Evolutionary conservation across 148 eudicot genomes (phyloP).

Genomic region (Camellia granthamiana): DNA sequence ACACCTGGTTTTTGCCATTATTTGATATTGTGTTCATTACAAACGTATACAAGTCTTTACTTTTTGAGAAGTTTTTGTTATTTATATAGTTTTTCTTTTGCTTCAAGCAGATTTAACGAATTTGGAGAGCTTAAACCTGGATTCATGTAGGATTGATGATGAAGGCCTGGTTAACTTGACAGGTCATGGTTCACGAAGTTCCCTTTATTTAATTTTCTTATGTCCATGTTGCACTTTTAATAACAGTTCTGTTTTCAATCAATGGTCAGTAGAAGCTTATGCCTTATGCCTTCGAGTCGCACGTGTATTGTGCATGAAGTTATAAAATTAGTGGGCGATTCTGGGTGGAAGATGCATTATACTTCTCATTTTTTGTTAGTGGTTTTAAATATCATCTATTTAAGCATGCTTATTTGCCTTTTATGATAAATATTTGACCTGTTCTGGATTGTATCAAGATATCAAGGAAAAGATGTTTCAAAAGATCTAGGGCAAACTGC

Average conservation of each 20-base stretch:
- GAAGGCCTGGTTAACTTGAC: constrained; percentile 67
- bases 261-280: neutral
- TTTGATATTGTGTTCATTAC: neutral
- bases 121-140: constrained; percentile 89
- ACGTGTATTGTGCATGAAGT: neutral
- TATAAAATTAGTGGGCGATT: neutral
- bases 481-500: neutral
- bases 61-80: neutral
- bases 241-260: neutral
- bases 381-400: neutral
- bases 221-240: neutral
- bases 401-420: constrained; percentile 1
- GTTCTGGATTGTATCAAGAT: neutral
- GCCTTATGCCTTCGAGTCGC: neutral
- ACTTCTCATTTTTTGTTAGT: neutral
- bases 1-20: neutral
- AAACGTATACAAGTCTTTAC: neutral
- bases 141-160: constrained; percentile 82
- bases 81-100: constrained; percentile 1
- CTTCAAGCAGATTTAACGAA: constrained; percentile 54
- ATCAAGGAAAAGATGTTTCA: too few species aligned
- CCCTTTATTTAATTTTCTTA: neutral
- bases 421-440: neutral
- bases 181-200: constrained; percentile 24
- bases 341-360: neutral